Evolutionary conservation across 2,329 filamentous ascomycete species (phyloP), one percentile per base, ranked within the genome.

Genomic region (Trichoderma oligosporum): DNA sequence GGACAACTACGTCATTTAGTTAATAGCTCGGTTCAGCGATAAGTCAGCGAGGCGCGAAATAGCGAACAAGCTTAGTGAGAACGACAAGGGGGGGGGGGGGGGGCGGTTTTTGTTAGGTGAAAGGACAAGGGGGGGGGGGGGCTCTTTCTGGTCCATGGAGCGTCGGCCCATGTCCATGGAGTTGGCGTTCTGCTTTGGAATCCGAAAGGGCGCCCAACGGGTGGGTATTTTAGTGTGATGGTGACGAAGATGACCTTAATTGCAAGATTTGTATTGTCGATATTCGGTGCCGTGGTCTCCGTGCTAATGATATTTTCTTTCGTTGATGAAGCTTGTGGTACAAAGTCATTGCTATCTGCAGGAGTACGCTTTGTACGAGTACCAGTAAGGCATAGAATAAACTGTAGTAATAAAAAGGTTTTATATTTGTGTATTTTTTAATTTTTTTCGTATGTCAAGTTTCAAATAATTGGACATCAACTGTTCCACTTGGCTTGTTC

Each of bases 1-100:
- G 27, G 14, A n/a, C 12, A 53, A 44, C 24, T 44, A 53, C 49
- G 49, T 53, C 49, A 53, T 53, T n/a, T 16, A 20, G 39, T n/a
- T n/a, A n/a, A n/a, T n/a, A n/a, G n/a, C n/a, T n/a, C n/a, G n/a
- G n/a, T n/a, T n/a, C 49, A 44, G 48, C 36, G 22, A 41, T 4
- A n/a, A 14, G 36, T 38, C 12, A 36, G 46, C 31, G n/a, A 46
- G 25, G 29, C 16, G 20, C 27, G 25, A 48, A n/a, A 25, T n/a
- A n/a, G n/a, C n/a, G n/a, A n/a, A n/a, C n/a, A n/a, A n/a, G n/a
- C n/a, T n/a, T n/a, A n/a, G n/a, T n/a, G n/a, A n/a, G n/a, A n/a
- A n/a, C n/a, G n/a, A n/a, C n/a, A n/a, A n/a, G n/a, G n/a, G n/a
- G n/a, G n/a, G n/a, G n/a, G n/a, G n/a, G n/a, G n/a, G n/a, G n/a